These are phyloP conservation scores for Cryptococcus depauperatus DNA, from an alignment of 1,284 basidiomycete species.

Conservation along the genomic window DNA sequence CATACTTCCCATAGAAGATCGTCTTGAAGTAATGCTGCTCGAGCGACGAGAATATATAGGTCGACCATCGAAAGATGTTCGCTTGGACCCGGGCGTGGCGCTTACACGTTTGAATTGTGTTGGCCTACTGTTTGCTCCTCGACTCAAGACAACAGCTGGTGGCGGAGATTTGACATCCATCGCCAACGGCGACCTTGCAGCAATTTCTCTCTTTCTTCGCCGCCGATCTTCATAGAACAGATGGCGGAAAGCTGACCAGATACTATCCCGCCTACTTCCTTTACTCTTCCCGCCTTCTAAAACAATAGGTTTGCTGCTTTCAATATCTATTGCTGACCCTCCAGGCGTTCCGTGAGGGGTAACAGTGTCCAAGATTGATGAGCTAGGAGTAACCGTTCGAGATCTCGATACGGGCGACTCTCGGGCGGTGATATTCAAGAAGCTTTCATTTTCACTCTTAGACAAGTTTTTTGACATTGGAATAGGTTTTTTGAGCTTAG, in stretches of 20 bases:
- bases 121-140: conserved; percentile 25
- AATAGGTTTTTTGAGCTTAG: conserved; percentile 30
- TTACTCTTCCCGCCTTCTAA: neutral
- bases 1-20: conserved; percentile 39
- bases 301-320: no score
- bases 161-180: conserved; percentile 14
- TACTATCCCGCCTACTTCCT: conserved; percentile 37
- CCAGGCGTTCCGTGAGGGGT: neutral
- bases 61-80: conserved; percentile 31
- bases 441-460: conserved; percentile 21
- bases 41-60: conserved; percentile 40
- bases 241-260: conserved; percentile 47
- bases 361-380: conserved; percentile 3
- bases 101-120: conserved; percentile 22
- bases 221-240: conserved; percentile 48
- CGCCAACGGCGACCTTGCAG: conserved; percentile 10
- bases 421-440: neutral
- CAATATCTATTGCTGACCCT: no score
- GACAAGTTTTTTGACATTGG: conserved; percentile 22
- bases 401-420: conserved; percentile 2
- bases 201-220: conserved; percentile 36
- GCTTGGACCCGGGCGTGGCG: conserved; percentile 17
- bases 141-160: conserved; percentile 24
- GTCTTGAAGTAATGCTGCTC: conserved; percentile 43
- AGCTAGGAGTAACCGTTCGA: neutral